Evolutionary conservation across 768 basidiomycete genomes (phyloP).

Genomic region (Antrodiella citrinella): DNA sequence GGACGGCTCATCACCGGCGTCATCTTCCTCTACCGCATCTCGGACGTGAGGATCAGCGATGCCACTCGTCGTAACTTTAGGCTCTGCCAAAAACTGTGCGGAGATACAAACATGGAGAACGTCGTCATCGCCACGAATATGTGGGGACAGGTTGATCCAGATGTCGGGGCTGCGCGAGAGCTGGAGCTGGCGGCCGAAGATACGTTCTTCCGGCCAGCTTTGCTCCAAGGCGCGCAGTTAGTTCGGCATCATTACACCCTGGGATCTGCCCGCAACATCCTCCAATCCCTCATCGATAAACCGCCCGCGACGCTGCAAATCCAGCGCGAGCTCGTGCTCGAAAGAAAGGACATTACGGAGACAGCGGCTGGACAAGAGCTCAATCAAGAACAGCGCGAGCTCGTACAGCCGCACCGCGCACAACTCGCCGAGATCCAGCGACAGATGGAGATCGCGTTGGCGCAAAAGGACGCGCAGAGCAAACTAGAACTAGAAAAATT

Average conservation of each 20-base stretch:
- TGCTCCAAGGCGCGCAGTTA: constrained; percentile 39
- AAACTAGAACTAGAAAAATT: constrained; percentile 3
- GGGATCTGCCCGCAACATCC: constrained; percentile 33
- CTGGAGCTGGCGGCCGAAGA: constrained; percentile 31
- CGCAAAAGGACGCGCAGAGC: constrained; percentile 4
- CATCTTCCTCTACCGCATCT: constrained; percentile 20
- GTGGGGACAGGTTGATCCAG: constrained; percentile 37
- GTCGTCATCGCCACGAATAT: constrained; percentile 46
- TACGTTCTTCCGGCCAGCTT: constrained; percentile 42
- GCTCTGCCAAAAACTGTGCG: constrained; percentile 20
- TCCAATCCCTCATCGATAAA: constrained; percentile 31
- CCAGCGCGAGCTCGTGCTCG: constrained; percentile 4
- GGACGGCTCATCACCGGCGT: constrained; percentile 15
- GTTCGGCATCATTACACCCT: constrained; percentile 34
- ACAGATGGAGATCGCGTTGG: constrained; percentile 16
- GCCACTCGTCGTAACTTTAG: constrained; percentile 10
- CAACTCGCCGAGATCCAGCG: constrained; percentile 12
- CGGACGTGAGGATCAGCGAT: constrained; percentile 17
- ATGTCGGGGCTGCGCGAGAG: constrained; percentile 34
- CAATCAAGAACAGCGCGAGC: background rate
- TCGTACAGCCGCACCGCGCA: constrained; percentile 2
- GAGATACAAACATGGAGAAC: constrained; percentile 21
- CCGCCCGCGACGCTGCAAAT: constrained; percentile 1
- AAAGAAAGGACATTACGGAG: background rate
- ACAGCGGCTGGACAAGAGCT: constrained; percentile 1